phyloP scores from a whole-genome alignment of 179 eudicot species.

The Beta corolliflora region DNA sequence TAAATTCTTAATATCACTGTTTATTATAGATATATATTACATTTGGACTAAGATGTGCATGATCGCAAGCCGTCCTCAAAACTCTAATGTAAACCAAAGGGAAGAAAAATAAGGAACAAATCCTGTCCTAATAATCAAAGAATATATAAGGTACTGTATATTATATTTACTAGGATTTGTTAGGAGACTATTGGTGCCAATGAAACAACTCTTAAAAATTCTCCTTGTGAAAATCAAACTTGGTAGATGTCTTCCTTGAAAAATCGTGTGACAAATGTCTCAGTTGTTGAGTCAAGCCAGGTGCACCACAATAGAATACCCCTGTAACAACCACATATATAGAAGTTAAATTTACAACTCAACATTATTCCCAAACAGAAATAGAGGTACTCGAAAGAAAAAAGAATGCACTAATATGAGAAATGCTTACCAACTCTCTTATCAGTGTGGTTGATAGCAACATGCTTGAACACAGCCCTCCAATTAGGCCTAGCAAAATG shows the following conservation, averaged over 20 bases:
- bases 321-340: constrained; percentile 31
- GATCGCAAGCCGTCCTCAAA: not conserved
- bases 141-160: not conserved
- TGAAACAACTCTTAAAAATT: constrained; percentile 36
- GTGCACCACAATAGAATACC: constrained; percentile 61
- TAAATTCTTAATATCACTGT: not conserved
- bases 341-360: not conserved
- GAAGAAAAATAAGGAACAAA: not conserved
- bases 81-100: not conserved
- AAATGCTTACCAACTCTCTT: constrained; percentile 55
- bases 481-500: constrained; percentile 64
- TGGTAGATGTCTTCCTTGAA: constrained; percentile 51
- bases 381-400: no score
- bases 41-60: constrained; percentile 6
- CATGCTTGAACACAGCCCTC: constrained; percentile 57
- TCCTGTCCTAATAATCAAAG: constrained; percentile 22
- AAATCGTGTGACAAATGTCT: constrained; percentile 43
- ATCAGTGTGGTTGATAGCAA: constrained; percentile 48
- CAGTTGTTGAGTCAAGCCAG: constrained; percentile 41
- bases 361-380: no score
- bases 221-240: constrained; percentile 65
- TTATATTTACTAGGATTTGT: constrained; percentile 6
- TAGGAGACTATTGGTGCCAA: not conserved
- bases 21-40: constrained; percentile 5
- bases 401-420: not conserved